Conservation (phyloP, 1,284 basidiomycete species). For the Coniferiporia weirii region DNA sequence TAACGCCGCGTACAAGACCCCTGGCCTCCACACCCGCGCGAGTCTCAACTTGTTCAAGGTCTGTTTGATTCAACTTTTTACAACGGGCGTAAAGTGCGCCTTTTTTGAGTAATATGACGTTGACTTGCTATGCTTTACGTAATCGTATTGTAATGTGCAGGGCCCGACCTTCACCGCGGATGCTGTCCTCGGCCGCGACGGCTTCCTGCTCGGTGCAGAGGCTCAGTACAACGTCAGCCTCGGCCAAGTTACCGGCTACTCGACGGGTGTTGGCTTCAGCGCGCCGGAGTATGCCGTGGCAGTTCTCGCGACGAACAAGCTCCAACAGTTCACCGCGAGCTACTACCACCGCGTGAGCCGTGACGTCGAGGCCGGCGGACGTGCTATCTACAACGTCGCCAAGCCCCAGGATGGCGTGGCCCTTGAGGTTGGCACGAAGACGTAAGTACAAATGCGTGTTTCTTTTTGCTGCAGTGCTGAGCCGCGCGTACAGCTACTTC, state of each 20-base stretch:
- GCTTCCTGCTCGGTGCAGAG: constrained; percentile 96
- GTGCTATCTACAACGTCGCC: constrained; percentile 96
- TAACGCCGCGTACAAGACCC: constrained; percentile 93
- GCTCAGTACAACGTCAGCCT: constrained; percentile 95
- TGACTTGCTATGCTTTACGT: background rate
- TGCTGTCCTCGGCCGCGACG: constrained; percentile 92
- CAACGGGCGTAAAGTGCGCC: background rate
- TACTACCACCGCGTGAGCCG: constrained; percentile 97
- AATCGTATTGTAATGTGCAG: constrained; percentile 34
- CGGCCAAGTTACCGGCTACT: constrained; percentile 89
- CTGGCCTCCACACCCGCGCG: constrained; percentile 90
- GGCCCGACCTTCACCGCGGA: constrained; percentile 97
- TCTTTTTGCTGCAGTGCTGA: constrained; percentile 1
- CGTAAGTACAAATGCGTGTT: constrained; percentile 44
- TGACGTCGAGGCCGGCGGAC: constrained; percentile 97
- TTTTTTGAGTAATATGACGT: background rate
- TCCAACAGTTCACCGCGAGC: constrained; percentile 90
- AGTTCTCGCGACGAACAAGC: constrained; percentile 91
- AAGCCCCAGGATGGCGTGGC: constrained; percentile 82
- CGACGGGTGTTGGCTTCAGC: constrained; percentile 89
- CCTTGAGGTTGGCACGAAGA: constrained; percentile 96
- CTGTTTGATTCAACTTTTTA: constrained; percentile 19
- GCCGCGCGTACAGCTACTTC: constrained; percentile 52
- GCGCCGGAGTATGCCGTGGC: constrained; percentile 97
- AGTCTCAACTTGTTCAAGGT: constrained; percentile 95